Evolutionary conservation across 768 basidiomycete genomes (phyloP), one percentile per base, ranked within the genome.

Genomic region (Kondoa subrosea): DNA sequence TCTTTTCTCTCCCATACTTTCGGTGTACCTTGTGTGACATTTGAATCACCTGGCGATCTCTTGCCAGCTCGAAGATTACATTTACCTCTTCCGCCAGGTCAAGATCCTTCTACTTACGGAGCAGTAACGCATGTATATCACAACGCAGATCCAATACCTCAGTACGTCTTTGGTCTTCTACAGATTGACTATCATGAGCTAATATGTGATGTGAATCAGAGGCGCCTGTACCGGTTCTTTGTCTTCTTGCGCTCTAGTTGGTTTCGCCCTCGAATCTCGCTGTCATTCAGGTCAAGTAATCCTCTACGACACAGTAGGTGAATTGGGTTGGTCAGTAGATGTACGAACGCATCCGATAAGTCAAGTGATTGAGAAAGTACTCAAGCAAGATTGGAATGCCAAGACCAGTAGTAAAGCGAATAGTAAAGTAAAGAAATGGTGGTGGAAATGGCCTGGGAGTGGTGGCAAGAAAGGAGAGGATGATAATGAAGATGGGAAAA

Each of bases 121-220:
- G 25, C 66, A 16, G 60, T 93, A 56, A 91, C 87, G 0, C 90
- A 96, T 73, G 81, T 96, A 4, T 93, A 88, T 74, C 87, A 96
- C 75, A 96, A 87, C 0, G 92, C 87, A 26, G 93, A 97, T 80
- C 92, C 92, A 0, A 88, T 96, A 34, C 83, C 92, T 88, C 72
- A 58, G 57, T 65, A 60, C 56, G 30, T 4, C 32, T 64, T 17
- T 56, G 4, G 17, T 17, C 25, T 57, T 34, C 67, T 56, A 15
- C 57, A n/a, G n/a, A 17, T 16, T 21, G 12, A 50, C 57, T n/a
- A 8, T 1, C 34, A 17, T 57, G 34, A 56, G 8, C 56, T 33
- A 17, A 15, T 34, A 14, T 34, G 62, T 61, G 59, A 61, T 61
- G n/a, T n/a, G n/a, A n/a, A 25, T 26, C 34, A 29, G 34, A 83